Evolutionary conservation across 2,329 filamentous ascomycete species (phyloP), one percentile per base, ranked within the genome.

Genomic region (Corinectria fuckeliana): DNA sequence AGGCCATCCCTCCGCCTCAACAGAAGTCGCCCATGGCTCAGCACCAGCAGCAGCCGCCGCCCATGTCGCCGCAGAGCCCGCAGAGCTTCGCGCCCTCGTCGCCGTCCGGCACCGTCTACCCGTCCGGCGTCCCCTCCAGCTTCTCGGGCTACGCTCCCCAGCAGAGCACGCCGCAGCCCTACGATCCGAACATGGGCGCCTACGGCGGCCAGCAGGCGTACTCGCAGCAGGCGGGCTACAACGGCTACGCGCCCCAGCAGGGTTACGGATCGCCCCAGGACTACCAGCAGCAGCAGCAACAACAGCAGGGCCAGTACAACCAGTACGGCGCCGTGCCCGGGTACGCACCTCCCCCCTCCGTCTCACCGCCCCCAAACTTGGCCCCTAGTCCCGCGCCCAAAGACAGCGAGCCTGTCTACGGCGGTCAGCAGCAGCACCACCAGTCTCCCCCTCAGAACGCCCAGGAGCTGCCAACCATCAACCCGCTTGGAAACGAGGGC

Each of bases 371-470:
- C 34, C 68, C 73, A 7, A 67, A 71, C 14, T 58, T 70, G 20
- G 72, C 72, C 8, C 71, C 74, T 3, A 74, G 73, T 47, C 74
- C 74, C 1, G 72, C 65, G 11, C 60, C 60, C 28, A 70, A 66
- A 49, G 61, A 65, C 10, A 60, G 50, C 5, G 64, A 67, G 25
- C 10, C 38, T 13, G 13, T 18, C 13, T 13, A 45, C 5, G 36
- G 13, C 16, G 47, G 53, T 26, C 56, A 58, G 5, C 53, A 58
- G 7, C 58, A 57, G 18, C 58, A 54, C 23, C 58, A 58, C 11
- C 48, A 56, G 11, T 28, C 48, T 7, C 57, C 55, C 18, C 54
- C 53, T 9, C 57, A 56, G 16, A 50, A 56, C 2, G 65, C 66
- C 4, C 68, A 62, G 28, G 74, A 76, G 61, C 48, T 76, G 54